Evolutionary conservation across 2,329 filamentous ascomycete species (phyloP).

Genomic region (Talaromyces sp.): DNA sequence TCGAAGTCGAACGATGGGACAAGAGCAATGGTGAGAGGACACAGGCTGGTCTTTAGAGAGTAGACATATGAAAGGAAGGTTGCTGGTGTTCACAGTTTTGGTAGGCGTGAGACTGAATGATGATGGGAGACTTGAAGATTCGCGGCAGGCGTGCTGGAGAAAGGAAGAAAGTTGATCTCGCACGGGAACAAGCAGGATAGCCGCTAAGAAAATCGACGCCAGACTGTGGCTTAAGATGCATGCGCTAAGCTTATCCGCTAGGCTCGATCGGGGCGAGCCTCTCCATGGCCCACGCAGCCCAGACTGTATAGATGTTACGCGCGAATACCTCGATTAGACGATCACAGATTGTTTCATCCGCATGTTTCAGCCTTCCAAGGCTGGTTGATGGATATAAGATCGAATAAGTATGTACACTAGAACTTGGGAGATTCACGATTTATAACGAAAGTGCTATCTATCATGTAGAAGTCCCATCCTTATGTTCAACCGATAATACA

Average conservation of each 20-base stretch:
- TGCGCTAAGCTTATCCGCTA: conserved; percentile 18
- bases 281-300: conserved; percentile 8
- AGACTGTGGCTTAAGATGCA: conserved; percentile 20
- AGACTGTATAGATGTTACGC: neutral
- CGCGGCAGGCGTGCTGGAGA: neutral
- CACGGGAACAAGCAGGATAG: conserved; percentile 6
- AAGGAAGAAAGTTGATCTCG: conserved; percentile 9
- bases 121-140: neutral
- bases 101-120: neutral
- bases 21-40: neutral
- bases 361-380: neutral
- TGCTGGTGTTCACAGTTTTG: neutral
- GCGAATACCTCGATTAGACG: neutral
- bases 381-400: neutral
- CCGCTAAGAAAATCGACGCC: conserved; percentile 10
- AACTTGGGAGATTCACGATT: neutral
- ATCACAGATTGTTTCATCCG: neutral
- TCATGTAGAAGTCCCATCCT: neutral
- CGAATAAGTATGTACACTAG: neutral
- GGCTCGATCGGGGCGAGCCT: conserved; percentile 17
- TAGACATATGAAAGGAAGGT: neutral
- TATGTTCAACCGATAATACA: neutral
- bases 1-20: neutral
- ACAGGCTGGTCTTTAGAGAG: neutral
- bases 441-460: neutral